Conservation (phyloP, 78 protist species). For the Dictyostelium firmibasis region DNA sequence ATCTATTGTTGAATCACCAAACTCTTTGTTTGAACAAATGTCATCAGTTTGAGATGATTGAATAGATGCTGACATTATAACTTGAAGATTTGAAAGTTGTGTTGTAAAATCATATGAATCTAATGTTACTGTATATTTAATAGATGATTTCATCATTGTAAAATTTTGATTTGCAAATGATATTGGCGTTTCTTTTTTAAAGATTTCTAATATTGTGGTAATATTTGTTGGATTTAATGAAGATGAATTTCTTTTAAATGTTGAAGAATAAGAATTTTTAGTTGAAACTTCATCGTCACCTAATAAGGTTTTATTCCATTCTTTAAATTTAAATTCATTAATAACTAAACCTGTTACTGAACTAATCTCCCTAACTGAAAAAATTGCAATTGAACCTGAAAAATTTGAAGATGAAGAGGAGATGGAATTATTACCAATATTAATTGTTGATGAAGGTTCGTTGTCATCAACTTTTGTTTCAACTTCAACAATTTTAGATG, state of each 20-base stretch:
- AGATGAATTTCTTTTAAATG: neutral
- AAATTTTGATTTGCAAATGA: neutral
- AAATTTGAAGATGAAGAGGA: neutral
- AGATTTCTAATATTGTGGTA: neutral
- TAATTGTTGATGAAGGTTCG: neutral
- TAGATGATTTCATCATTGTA: constrained; percentile 11
- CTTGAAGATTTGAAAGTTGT: neutral
- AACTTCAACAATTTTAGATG: neutral
- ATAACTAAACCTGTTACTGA: neutral
- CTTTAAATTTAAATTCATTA: neutral
- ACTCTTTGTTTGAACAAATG: neutral
- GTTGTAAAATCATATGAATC: neutral
- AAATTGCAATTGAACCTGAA: neutral
- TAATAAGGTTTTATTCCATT: neutral
- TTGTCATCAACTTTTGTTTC: neutral
- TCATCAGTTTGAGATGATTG: neutral
- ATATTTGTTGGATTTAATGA: neutral
- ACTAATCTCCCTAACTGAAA: neutral
- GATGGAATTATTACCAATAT: neutral
- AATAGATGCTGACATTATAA: constrained; percentile 22
- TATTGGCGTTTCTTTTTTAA: neutral
- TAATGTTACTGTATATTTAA: constrained; percentile 20
- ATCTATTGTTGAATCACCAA: neutral
- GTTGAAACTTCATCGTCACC: neutral
- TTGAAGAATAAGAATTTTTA: neutral